Conservation (phyloP, 441 rosid species). For the Biscutella laevigata region DNA sequence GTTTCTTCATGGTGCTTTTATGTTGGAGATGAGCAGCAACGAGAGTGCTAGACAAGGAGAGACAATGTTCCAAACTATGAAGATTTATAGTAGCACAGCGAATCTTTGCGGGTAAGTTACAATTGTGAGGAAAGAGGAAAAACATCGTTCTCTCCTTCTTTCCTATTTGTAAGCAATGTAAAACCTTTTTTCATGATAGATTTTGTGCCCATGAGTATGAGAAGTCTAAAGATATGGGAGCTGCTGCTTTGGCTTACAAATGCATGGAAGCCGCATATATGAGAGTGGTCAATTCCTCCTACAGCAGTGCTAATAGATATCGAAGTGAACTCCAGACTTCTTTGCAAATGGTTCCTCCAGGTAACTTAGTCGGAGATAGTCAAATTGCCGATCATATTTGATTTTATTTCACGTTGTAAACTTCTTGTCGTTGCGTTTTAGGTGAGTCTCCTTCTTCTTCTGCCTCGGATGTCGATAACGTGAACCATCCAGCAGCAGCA, state of each 20-base stretch:
- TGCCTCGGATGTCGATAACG: conserved; percentile 92
- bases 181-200: conserved; percentile 33
- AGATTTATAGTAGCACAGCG: conserved; percentile 75
- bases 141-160: neutral
- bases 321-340: conserved; percentile 61
- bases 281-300: conserved; percentile 73
- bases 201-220: conserved; percentile 94
- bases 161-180: conserved; percentile 11
- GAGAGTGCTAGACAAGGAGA: conserved; percentile 68
- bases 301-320: conserved; percentile 57
- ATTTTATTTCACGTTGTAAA: conserved; percentile 2
- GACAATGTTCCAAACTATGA: conserved; percentile 49
- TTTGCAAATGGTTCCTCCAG: conserved; percentile 77
- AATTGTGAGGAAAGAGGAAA: conserved; percentile 9
- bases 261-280: conserved; percentile 87
- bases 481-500: conserved; percentile 59
- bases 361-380: conserved; percentile 30
- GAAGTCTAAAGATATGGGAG: conserved; percentile 80
- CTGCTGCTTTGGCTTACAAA: conserved; percentile 95
- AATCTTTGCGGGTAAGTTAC: conserved; percentile 78
- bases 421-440: conserved; percentile 28
- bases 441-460: conserved; percentile 99
- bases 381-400: conserved; percentile 1
- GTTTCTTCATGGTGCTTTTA: conserved; percentile 84
- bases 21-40: conserved; percentile 57